Evolutionary conservation across 805 yeast genomes (phyloP).

Genomic region (Nakazawaea populi): DNA sequence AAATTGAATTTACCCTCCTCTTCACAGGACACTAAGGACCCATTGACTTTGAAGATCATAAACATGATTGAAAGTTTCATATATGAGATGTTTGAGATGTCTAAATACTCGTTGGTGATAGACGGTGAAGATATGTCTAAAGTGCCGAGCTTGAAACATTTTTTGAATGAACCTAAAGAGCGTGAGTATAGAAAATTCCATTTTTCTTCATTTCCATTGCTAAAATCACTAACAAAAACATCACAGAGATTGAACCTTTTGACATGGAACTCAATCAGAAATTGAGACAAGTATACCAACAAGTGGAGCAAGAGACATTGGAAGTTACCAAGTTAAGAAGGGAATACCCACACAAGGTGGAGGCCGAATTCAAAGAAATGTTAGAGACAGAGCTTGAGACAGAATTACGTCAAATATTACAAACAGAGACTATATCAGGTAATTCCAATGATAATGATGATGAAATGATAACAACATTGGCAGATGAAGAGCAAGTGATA

Average conservation of each 20-base stretch:
- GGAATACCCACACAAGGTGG: conserved; percentile 40
- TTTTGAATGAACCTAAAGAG: conserved; percentile 18
- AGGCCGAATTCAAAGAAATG: conserved; percentile 29
- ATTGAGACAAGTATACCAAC: conserved; percentile 48
- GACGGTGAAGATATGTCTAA: conserved; percentile 43
- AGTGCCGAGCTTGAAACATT: conserved; percentile 16
- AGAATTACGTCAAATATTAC: too few species aligned
- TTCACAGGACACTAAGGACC: conserved; percentile 30
- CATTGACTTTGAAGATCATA: conserved; percentile 38
- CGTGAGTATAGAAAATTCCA: conserved; percentile 11
- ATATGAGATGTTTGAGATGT: conserved; percentile 49
- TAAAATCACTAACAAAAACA: background rate
- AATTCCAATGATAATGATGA: background rate
- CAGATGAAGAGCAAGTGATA: background rate
- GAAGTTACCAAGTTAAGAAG: conserved; percentile 50
- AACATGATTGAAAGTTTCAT: conserved; percentile 39
- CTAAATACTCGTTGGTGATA: conserved; percentile 48
- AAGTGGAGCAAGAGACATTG: conserved; percentile 59
- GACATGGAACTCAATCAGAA: conserved; percentile 57
- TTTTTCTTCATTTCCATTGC: background rate
- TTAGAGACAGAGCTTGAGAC: background rate
- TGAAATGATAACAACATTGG: conserved; percentile 8
- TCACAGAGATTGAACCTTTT: conserved; percentile 55
- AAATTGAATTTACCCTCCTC: conserved; percentile 39
- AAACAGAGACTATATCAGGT: too few species aligned